phyloP scores from a whole-genome alignment of 441 rosid genomes.

The Pelargonium myrrhifolium region DNA sequence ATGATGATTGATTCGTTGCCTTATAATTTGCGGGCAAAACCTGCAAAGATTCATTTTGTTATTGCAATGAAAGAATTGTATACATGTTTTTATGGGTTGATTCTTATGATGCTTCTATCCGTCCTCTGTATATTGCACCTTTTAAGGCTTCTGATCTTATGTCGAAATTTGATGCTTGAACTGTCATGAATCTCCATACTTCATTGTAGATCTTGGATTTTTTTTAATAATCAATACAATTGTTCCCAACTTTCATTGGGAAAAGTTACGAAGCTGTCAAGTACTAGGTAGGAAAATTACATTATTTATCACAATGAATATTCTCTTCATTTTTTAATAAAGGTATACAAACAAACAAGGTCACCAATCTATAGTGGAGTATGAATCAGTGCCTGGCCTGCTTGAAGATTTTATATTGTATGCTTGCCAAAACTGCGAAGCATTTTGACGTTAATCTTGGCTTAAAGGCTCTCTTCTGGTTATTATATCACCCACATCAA shows the following conservation, averaged over 20 bases:
- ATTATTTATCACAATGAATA: neutral
- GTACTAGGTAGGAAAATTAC: neutral
- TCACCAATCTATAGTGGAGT: neutral
- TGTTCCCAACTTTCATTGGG: too few relatives aligned
- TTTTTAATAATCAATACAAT: too few relatives aligned
- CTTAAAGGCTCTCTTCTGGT: neutral
- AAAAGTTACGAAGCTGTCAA: neutral
- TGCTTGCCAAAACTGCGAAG: neutral
- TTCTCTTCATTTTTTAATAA: neutral
- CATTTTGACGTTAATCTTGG: neutral
- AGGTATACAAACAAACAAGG: neutral
- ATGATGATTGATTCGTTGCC: conserved; percentile 56
- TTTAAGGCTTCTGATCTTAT: neutral
- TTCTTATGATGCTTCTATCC: conserved; percentile 28
- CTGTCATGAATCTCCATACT: neutral
- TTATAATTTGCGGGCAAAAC: conserved; percentile 65
- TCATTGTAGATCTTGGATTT: neutral
- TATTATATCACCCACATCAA: neutral
- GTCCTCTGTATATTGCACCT: conserved; percentile 31
- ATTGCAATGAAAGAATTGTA: conserved; percentile 63
- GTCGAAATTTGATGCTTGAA: neutral
- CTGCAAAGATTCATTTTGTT: conserved; percentile 93
- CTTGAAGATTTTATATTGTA: neutral
- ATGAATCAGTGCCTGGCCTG: neutral
- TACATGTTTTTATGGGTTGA: conserved; percentile 44